Evolutionary conservation across 2,329 filamentous ascomycete species (phyloP), one percentile per base, ranked within the genome.

Genomic region (Thermoascus crustaceus): DNA sequence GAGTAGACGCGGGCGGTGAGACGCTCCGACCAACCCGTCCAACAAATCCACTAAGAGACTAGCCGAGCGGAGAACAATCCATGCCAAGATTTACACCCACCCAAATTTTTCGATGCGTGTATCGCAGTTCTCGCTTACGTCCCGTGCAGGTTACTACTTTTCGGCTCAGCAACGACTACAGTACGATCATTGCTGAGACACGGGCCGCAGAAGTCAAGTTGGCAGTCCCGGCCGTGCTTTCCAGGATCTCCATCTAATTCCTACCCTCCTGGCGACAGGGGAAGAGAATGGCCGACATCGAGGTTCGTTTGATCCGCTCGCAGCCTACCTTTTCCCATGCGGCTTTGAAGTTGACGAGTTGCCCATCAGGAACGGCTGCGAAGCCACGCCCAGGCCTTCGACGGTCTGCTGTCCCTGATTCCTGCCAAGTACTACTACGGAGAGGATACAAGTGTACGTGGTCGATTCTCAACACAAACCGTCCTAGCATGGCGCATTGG

Each of bases 361-460:
- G 44, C 43, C 53, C 37, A 39, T 36, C 48, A 70, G 67, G 64
- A 68, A 50, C 63, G 66, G 46, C 56, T 70, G 43, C 63, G 63
- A 51, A 67, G 64, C 54, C 64, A 68, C 58, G 72, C 84, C 45
- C 76, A 85, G 64, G 82, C 85, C 46, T 94, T 94, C 54, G 82
- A 93, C 63, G 85, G 85, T 30, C 69, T 94, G 34, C 69, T 94
- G 58, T 89, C 85, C 39, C 70, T 94, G 44, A 94, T 93, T 40
- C 86, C 88, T 25, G 85, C 86, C 42, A 88, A 91, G 63, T 78
- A 86, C 51, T 94, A 94, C 64, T 94, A 93, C 52, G 85, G 81
- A 37, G 79, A 88, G 58, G 86, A 94, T 57, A 82, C 75, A 43
- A 86, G 74, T 62, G 85, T 89, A 80, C 52, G 82, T 78, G 37